Conservation (phyloP, 805 yeast genomes). For the Candida dendrica region DNA sequence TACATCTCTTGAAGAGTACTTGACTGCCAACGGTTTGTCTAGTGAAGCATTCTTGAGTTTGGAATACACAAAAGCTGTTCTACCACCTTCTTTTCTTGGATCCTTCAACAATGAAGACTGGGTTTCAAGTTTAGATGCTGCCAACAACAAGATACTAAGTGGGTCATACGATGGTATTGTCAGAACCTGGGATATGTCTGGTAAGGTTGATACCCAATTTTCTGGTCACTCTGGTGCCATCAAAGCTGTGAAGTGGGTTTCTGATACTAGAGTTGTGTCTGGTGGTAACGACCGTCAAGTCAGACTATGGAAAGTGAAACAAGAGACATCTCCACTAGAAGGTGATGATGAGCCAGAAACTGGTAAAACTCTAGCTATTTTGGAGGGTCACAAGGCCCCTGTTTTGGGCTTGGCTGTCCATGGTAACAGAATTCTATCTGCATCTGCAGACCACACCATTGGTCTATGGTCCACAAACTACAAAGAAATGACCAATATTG, state of each 20-base stretch:
- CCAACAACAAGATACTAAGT: constrained; percentile 52
- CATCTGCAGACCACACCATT: constrained; percentile 70
- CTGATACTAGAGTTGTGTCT: constrained; percentile 67
- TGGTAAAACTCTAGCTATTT: constrained; percentile 74
- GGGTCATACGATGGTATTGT: constrained; percentile 96
- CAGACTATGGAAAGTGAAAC: constrained; percentile 76
- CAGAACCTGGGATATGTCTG: constrained; percentile 78
- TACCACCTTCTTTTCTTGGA: constrained; percentile 90
- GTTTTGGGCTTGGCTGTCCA: constrained; percentile 61
- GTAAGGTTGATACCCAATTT: constrained; percentile 71
- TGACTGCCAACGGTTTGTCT: constrained; percentile 70
- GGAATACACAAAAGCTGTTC: constrained; percentile 86
- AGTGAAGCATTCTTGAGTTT: constrained; percentile 71
- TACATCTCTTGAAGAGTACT: constrained; percentile 71
- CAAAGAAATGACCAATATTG: constrained; percentile 72
- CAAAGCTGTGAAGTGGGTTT: constrained; percentile 73
- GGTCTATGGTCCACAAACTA: constrained; percentile 86
- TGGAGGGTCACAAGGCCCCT: constrained; percentile 86
- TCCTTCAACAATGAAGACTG: constrained; percentile 92
- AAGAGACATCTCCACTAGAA: constrained; percentile 30
- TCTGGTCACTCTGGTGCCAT: constrained; percentile 88
- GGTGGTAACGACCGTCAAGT: constrained; percentile 87
- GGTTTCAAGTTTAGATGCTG: constrained; percentile 63
- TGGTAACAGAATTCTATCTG: constrained; percentile 67
- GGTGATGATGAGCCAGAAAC: constrained; percentile 46